These are phyloP conservation scores for Heterobasidion parviporum DNA, from an alignment of 1,284 basidiomycete species.

Conservation along the genomic window DNA sequence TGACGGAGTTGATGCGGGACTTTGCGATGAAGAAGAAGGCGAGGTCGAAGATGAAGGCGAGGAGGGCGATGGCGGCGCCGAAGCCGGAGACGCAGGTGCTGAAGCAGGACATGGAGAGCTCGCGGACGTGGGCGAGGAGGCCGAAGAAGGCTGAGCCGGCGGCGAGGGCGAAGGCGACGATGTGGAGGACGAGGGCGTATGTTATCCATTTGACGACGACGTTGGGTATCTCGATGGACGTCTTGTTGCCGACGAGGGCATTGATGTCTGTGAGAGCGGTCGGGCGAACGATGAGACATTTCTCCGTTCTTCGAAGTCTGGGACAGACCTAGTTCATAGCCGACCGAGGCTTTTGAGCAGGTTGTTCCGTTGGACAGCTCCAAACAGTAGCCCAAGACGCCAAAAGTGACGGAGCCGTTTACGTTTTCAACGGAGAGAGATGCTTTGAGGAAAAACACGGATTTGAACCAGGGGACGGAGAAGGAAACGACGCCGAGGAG, in stretches of 20 bases:
- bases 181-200: constrained; percentile 81
- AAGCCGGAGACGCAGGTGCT: constrained; percentile 77
- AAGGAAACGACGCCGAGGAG: constrained; percentile 80
- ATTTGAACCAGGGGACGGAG: constrained; percentile 80
- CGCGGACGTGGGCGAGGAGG: constrained; percentile 76
- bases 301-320: neutral
- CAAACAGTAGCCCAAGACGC: constrained; percentile 80
- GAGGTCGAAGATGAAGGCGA: constrained; percentile 84
- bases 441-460: constrained; percentile 79
- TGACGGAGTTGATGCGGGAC: constrained; percentile 62
- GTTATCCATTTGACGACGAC: constrained; percentile 86
- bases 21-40: constrained; percentile 81
- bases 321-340: constrained; percentile 74
- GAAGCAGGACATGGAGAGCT: constrained; percentile 79
- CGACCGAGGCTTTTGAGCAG: constrained; percentile 72
- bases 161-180: constrained; percentile 69
- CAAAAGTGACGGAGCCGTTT: constrained; percentile 66
- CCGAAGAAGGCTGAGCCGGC: constrained; percentile 71
- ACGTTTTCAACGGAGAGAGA: constrained; percentile 39
- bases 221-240: constrained; percentile 61
- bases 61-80: constrained; percentile 62
- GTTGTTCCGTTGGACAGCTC: constrained; percentile 45
- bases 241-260: constrained; percentile 59
- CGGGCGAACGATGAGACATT: neutral
- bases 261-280: constrained; percentile 58